Conservation (phyloP, 1,284 basidiomycete genomes). For the Trametes versicolor region DNA sequence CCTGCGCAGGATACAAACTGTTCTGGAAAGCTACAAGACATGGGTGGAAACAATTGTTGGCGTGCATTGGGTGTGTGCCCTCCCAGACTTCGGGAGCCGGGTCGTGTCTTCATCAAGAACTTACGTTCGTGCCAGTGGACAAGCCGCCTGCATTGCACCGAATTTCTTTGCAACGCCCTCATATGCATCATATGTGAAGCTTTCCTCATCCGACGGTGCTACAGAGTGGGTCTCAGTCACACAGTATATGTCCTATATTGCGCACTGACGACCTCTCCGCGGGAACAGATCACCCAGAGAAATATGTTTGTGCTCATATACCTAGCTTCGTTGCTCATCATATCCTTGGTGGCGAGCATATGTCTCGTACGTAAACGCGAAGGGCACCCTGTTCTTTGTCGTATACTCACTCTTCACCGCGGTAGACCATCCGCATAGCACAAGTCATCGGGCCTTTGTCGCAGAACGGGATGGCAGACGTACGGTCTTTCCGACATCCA, state of each 20-base stretch:
- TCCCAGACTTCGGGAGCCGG: neutral
- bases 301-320: slow-evolving; percentile 49
- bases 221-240: slow-evolving; percentile 51
- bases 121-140: slow-evolving; percentile 45
- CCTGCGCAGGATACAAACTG: slow-evolving; percentile 53
- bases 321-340: slow-evolving; percentile 40
- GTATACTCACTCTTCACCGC: neutral
- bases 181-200: slow-evolving; percentile 56
- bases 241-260: neutral
- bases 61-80: slow-evolving; percentile 49
- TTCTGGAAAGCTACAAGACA: slow-evolving; percentile 57
- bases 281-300: slow-evolving; percentile 50
- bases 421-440: slow-evolving; percentile 39
- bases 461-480: slow-evolving; percentile 34
- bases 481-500: slow-evolving; percentile 23
- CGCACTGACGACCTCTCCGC: no score
- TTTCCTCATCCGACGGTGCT: slow-evolving; percentile 58
- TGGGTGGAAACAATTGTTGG: slow-evolving; percentile 54
- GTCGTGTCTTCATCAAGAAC: neutral
- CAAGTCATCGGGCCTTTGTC: slow-evolving; percentile 27
- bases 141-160: slow-evolving; percentile 51
- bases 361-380: slow-evolving; percentile 49
- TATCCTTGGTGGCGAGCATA: slow-evolving; percentile 46
- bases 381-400: no score
- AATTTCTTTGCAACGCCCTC: slow-evolving; percentile 57